These are phyloP conservation scores for Metarhizium album DNA, from an alignment of 2,329 filamentous ascomycete genomes.

Conservation along the genomic window DNA sequence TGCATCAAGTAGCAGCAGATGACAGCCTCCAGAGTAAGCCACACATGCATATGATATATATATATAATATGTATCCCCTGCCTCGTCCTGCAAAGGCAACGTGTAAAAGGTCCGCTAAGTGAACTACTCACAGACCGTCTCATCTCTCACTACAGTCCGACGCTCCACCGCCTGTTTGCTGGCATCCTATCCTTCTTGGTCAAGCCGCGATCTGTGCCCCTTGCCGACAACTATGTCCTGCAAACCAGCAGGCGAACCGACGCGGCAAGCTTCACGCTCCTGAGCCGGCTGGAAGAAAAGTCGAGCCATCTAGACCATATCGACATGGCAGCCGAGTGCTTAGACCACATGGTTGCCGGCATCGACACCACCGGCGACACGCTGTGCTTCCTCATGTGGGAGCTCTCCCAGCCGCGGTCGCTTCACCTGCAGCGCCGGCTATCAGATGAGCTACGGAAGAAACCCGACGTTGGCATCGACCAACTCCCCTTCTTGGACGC, in stretches of 20 bases:
- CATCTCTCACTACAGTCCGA: slow-evolving; percentile 45
- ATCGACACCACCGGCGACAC: slow-evolving; percentile 63
- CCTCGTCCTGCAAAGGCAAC: neutral
- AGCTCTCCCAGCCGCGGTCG: slow-evolving; percentile 51
- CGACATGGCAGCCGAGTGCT: slow-evolving; percentile 55
- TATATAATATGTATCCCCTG: too few relatives aligned
- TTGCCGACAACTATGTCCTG: slow-evolving; percentile 49
- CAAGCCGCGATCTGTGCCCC: slow-evolving; percentile 44
- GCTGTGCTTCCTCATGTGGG: slow-evolving; percentile 61
- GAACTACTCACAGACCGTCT: slow-evolving; percentile 38
- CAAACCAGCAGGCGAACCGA: slow-evolving; percentile 34
- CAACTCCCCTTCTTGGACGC: slow-evolving; percentile 50
- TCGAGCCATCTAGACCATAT: slow-evolving; percentile 34
- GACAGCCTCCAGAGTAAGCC: slow-evolving; percentile 51
- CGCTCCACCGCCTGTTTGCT: slow-evolving; percentile 36
- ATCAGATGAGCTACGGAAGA: slow-evolving; percentile 37
- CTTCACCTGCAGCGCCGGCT: slow-evolving; percentile 39
- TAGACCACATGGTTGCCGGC: slow-evolving; percentile 62
- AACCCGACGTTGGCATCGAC: slow-evolving; percentile 31
- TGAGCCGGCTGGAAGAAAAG: slow-evolving; percentile 47
- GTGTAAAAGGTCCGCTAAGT: slow-evolving; percentile 7
- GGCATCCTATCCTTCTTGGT: slow-evolving; percentile 36
- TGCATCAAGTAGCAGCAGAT: slow-evolving; percentile 58
- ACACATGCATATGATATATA: too few relatives aligned
- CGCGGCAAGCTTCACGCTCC: slow-evolving; percentile 43